A percentile compares a stretch with the other conserved stretches of the same genome.
phyloP scores from a whole-genome alignment of 2,329 filamentous ascomycete species.

The Aaosphaeria pasadenensis region DNA sequence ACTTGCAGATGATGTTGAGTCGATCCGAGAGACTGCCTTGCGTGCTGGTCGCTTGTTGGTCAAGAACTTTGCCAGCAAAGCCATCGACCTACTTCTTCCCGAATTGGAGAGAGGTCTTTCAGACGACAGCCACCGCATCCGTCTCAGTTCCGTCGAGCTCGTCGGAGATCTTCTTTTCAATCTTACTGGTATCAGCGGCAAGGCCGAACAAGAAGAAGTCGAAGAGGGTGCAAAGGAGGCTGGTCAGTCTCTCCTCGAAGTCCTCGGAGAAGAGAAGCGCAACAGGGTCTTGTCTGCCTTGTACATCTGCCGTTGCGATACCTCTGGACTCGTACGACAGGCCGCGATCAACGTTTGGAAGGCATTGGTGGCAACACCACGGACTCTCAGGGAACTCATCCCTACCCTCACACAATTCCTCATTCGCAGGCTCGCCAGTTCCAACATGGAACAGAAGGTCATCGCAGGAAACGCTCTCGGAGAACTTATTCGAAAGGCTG shows the following conservation, averaged over 20 bases:
- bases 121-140: slow-evolving; percentile 97
- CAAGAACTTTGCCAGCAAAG: slow-evolving; percentile 95
- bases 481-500: slow-evolving; percentile 94
- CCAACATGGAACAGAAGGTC: slow-evolving; percentile 97
- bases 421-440: slow-evolving; percentile 87
- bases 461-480: slow-evolving; percentile 97
- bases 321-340: slow-evolving; percentile 82
- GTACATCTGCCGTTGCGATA: slow-evolving; percentile 97
- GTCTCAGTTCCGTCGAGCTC: slow-evolving; percentile 95
- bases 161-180: slow-evolving; percentile 98
- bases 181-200: slow-evolving; percentile 86
- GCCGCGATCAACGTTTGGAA: slow-evolving; percentile 96
- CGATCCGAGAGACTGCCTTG: slow-evolving; percentile 93
- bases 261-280: slow-evolving; percentile 91
- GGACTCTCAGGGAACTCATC: slow-evolving; percentile 90
- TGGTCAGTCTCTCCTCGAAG: slow-evolving; percentile 86
- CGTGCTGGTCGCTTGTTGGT: slow-evolving; percentile 90
- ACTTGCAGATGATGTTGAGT: slow-evolving; percentile 92
- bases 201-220: slow-evolving; percentile 71
- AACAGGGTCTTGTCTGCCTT: slow-evolving; percentile 97
- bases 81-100: slow-evolving; percentile 89
- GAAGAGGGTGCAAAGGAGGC: slow-evolving; percentile 82
- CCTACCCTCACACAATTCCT: slow-evolving; percentile 93
- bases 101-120: slow-evolving; percentile 94
- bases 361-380: slow-evolving; percentile 86